Evolutionary conservation across 306 rosid genomes (phyloP).

Genomic region (Prunus davidiana): DNA sequence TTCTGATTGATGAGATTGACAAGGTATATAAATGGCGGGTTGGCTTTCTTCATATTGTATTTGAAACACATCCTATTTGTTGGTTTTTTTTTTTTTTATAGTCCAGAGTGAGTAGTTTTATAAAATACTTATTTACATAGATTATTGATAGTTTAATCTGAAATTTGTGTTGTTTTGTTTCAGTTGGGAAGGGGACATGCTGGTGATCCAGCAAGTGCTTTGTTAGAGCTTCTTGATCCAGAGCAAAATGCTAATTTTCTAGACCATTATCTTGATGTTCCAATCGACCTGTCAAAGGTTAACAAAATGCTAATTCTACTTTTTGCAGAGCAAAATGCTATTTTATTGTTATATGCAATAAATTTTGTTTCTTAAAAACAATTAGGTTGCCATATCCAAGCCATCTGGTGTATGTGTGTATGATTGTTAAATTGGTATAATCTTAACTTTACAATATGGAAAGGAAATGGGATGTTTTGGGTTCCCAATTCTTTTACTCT

Average conservation of each 20-base stretch:
- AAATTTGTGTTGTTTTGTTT: constrained; percentile 18
- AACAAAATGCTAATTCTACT: not conserved
- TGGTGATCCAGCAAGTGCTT: constrained; percentile 99
- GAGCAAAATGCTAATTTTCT: constrained; percentile 98
- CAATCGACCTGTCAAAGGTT: constrained; percentile 96
- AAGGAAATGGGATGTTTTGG: not conserved
- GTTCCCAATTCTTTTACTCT: not conserved
- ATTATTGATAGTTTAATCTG: not conserved
- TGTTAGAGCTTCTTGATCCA: constrained; percentile 98
- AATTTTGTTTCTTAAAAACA: too few relatives aligned
- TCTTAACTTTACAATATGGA: not conserved
- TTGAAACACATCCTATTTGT: constrained; percentile 15
- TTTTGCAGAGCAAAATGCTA: not conserved
- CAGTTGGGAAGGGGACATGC: constrained; percentile 97
- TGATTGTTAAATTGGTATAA: not conserved
- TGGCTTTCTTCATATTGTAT: constrained; percentile 17
- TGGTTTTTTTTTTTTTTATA: not conserved
- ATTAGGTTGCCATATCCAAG: not conserved
- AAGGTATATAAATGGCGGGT: constrained; percentile 51
- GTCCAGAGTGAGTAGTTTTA: constrained; percentile 1
- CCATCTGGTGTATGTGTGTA: not conserved
- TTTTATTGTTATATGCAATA: too few relatives aligned
- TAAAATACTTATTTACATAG: not conserved
- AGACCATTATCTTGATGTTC: constrained; percentile 97
- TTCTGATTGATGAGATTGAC: constrained; percentile 94